phyloP scores from a whole-genome alignment of 2,329 filamentous ascomycete genomes.

The Zelopaecilomyces penicillatus region DNA sequence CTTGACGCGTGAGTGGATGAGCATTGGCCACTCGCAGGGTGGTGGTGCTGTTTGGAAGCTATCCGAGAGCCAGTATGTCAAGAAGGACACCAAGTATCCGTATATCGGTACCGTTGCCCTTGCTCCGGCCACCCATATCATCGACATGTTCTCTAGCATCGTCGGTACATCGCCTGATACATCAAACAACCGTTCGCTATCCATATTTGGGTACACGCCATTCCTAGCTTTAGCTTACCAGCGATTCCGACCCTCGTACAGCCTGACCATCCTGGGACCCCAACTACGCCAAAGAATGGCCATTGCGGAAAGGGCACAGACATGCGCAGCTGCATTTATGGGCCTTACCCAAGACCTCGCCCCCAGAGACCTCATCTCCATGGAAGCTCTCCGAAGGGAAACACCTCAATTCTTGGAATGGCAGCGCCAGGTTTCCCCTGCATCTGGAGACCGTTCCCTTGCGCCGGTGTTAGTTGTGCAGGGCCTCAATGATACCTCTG shows the following conservation, averaged over 20 bases:
- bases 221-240: constrained; percentile 4
- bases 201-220: constrained; percentile 5
- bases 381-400: not conserved
- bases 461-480: constrained; percentile 9
- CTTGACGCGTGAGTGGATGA: constrained; percentile 8
- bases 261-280: constrained; percentile 1
- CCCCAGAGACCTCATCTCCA: not conserved
- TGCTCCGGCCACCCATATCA: constrained; percentile 8
- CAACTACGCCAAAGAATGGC: constrained; percentile 3
- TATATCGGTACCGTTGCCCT: constrained; percentile 12
- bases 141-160: constrained; percentile 6
- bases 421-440: constrained; percentile 6
- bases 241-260: constrained; percentile 3
- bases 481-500: constrained; percentile 7
- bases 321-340: constrained; percentile 1
- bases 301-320: constrained; percentile 4
- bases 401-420: not conserved
- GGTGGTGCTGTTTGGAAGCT: constrained; percentile 14
- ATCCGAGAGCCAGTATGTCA: constrained; percentile 9
- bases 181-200: not conserved
- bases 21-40: constrained; percentile 13
- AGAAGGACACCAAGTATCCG: not conserved
- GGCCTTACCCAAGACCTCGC: constrained; percentile 3
- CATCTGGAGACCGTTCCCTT: constrained; percentile 1
- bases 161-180: not conserved